These are phyloP conservation scores for Arachnomyces sp. DNA, from an alignment of 2,329 filamentous ascomycete species.

Conservation along the genomic window DNA sequence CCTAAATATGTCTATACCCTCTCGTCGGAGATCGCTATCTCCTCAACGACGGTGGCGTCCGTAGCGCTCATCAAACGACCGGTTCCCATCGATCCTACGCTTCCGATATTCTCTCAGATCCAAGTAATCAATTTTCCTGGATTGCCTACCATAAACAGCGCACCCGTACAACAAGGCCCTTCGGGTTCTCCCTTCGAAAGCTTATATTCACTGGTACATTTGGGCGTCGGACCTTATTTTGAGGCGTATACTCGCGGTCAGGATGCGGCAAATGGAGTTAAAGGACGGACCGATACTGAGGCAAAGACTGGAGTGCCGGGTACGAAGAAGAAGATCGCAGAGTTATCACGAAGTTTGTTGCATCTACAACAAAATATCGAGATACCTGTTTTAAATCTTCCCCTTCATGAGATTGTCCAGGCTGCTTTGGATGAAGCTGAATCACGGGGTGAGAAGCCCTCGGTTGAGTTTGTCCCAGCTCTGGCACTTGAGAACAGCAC, in stretches of 20 bases:
- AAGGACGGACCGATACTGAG: constrained; percentile 75
- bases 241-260: constrained; percentile 88
- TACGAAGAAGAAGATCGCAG: constrained; percentile 95
- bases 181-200: constrained; percentile 82
- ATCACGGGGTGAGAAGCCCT: constrained; percentile 58
- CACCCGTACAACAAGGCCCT: constrained; percentile 62
- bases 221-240: constrained; percentile 90
- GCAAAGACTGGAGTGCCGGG: constrained; percentile 90
- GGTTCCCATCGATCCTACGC: constrained; percentile 72
- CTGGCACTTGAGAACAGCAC: constrained; percentile 76
- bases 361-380: constrained; percentile 97
- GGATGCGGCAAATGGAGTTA: constrained; percentile 56
- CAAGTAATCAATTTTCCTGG: constrained; percentile 90
- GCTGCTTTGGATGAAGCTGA: constrained; percentile 72
- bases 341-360: constrained; percentile 80
- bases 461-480: constrained; percentile 69
- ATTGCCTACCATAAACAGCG: constrained; percentile 60
- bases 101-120: constrained; percentile 79
- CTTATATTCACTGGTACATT: constrained; percentile 83
- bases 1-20: constrained; percentile 65
- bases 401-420: constrained; percentile 83
- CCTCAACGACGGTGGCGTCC: constrained; percentile 69
- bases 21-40: constrained; percentile 67
- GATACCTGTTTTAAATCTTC: constrained; percentile 83
- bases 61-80: constrained; percentile 87